Base-by-base conservation (phyloP, 495 filamentous ascomycete species). In the Penicillium chermesinum region DNA sequence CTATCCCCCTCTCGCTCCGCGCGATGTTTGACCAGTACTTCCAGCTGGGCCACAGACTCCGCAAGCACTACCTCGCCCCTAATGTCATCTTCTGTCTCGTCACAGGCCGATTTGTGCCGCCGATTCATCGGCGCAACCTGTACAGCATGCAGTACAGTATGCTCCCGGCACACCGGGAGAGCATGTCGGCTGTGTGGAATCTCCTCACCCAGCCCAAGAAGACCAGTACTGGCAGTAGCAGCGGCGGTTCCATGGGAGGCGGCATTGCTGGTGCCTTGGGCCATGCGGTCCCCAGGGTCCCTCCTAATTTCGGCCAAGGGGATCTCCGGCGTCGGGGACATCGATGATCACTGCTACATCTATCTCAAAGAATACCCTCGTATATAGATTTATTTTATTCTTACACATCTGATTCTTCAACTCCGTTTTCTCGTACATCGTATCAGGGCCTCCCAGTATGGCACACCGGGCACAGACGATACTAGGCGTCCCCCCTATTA, bases 61-160 rank as follows among this genome's bases (percentile, higher is more conserved):
- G 88, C 46, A 94, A 94, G 59, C 93, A 99, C 66, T 99, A 99
- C 65, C 74, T 96, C 25, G 89, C 88, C 0, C 89, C 89, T 0
- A 77, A 82, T 13, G 94, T 99, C 15, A 79, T 96, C 42, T 77
- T 93, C 43, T 90, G 87, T 46, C 80, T 99, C 2, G 72, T 89
- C 20, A 96, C 89, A 1, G 93, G 93, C 49, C 86, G 83, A 41
- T 95, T 96, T 52, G 88, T 86, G 18, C 88, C 88, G 4, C 91
- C 94, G 0, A 91, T 99, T 27, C 89, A 95, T 63, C 78, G 93
- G 7, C 89, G 90, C 60, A 95, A 89, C 60, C 74, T 99, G 37
- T 99, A 99, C 68, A 91, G 88, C 48, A 82, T 99, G 57, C 93
- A 99, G 67, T 99, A 99, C 68, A 93, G 87, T 70, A 97, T 97